phyloP scores from a whole-genome alignment of 225 moss, liverwort and hornwort genomes.

The Asterella californica region DNA sequence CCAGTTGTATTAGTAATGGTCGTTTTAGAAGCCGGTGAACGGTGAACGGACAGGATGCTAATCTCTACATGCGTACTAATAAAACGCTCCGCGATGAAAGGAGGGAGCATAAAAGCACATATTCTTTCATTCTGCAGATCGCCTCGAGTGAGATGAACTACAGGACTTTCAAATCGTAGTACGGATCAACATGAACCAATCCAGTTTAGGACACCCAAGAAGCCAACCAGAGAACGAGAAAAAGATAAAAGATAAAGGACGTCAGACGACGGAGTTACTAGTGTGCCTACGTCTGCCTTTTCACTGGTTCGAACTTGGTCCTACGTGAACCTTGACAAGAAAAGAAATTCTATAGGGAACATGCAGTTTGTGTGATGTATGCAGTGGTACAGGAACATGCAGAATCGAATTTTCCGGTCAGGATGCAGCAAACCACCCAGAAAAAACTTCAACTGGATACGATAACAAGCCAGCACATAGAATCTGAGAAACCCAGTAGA shows the following conservation, averaged over 20 bases:
- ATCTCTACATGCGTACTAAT: background rate
- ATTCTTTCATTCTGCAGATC: background rate
- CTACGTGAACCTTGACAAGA: background rate
- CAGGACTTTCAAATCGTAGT: background rate
- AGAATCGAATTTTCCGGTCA: background rate
- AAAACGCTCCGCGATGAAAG: background rate
- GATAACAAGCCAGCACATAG: background rate
- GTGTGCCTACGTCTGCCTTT: background rate
- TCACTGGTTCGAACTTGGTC: background rate
- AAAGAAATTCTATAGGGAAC: background rate
- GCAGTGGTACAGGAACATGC: background rate
- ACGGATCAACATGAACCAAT: background rate
- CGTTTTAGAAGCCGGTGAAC: background rate
- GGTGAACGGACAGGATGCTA: conserved; percentile 1
- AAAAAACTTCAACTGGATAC: background rate
- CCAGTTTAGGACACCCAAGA: background rate
- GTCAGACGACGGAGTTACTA: background rate
- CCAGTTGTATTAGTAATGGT: background rate
- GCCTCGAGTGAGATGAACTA: background rate
- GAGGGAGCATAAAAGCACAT: background rate
- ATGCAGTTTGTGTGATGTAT: background rate
- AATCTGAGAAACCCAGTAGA: background rate
- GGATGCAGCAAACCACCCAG: conserved; percentile 1
- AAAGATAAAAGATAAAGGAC: background rate
- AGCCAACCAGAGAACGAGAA: background rate